phyloP scores from a whole-genome alignment of 179 eudicot genomes.

The Nepenthes alata region DNA sequence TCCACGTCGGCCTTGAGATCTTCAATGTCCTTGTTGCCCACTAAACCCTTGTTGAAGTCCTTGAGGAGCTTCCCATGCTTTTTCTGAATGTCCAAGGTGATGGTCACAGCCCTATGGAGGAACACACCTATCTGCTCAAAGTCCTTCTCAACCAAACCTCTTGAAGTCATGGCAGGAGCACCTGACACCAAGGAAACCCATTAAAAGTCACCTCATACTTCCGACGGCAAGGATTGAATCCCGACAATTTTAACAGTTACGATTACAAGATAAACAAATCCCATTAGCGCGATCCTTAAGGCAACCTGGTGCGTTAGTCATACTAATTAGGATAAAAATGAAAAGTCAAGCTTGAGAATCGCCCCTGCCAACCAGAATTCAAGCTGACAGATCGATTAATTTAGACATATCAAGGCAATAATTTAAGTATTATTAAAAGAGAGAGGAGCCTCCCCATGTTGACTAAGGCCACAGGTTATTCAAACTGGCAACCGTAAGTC shows the following conservation, averaged over 20 bases:
- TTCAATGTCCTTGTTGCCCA: slow-evolving; percentile 78
- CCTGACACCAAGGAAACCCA: slow-evolving; percentile 25
- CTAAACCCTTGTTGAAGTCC: slow-evolving; percentile 98
- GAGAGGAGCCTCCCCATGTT: neutral
- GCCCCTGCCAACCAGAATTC: too few relatives aligned
- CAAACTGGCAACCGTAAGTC: neutral
- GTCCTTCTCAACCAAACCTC: slow-evolving; percentile 93
- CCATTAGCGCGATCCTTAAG: too few relatives aligned
- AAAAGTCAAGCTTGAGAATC: too few relatives aligned
- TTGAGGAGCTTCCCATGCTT: slow-evolving; percentile 85
- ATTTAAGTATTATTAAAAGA: neutral
- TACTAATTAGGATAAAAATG: too few relatives aligned
- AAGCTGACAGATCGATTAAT: too few relatives aligned
- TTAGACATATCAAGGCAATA: too few relatives aligned
- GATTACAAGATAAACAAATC: too few relatives aligned
- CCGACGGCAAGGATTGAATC: too few relatives aligned
- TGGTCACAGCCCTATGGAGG: slow-evolving; percentile 70
- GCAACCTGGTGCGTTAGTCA: too few relatives aligned
- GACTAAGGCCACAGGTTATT: neutral
- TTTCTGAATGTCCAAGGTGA: slow-evolving; percentile 80
- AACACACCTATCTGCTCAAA: slow-evolving; percentile 96
- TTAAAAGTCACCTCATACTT: too few relatives aligned
- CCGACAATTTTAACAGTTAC: too few relatives aligned
- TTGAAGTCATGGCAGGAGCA: slow-evolving; percentile 97
- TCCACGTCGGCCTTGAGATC: slow-evolving; percentile 89